Base-by-base conservation (phyloP, 106 monocot genomes). In the Iris macrosiphon region DNA sequence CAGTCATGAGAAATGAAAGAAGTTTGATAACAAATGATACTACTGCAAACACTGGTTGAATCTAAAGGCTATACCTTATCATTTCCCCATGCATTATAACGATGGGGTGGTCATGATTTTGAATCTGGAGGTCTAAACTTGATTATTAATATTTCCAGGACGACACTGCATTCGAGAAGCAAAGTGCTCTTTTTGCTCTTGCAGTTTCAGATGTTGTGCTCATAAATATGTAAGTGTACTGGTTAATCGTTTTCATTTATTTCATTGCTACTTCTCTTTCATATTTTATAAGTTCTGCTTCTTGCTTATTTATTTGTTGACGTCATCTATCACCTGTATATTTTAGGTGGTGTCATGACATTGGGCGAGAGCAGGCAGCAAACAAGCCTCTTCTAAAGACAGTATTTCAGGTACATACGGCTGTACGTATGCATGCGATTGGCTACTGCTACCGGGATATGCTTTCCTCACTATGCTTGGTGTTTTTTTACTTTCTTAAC, bases 131-230 rank as follows among this genome's bases (percentile, higher is more conserved):
- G 13, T 55, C 30, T 55, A 38, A 34, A 37, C 38, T 23, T 57
- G 14, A 24, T 14, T 2, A 14, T 57, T 40, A 32, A 27, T 28
- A n/a, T 63, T 73, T 61, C 59, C 64, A 95, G 94, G 94, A 95
- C 85, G 94, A 95, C 63, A 95, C 94, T 70, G 82, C 89, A 30
- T 95, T 95, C 72, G 94, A 95, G 81, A 95, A 89, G 75, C 94
- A 95, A 54, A 95, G 94, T 72, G 89, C 94, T 37, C 79, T 89
- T 61, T 95, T 95, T 81, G 94, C 94, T 65, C 63, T 95, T 52
- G 94, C 93, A 2, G 78, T 94, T 63, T 94, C 93, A 37, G 93
- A 94, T 61, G 82, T 94, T 65, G 93, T 94, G 52, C 58, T 94
- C 49, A 94, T 94, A 52, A 94, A 94, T 39, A 94, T 94, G 93